Evolutionary conservation across 176 grass and related monocot species (phyloP).

Genomic region (Areca catechu): DNA sequence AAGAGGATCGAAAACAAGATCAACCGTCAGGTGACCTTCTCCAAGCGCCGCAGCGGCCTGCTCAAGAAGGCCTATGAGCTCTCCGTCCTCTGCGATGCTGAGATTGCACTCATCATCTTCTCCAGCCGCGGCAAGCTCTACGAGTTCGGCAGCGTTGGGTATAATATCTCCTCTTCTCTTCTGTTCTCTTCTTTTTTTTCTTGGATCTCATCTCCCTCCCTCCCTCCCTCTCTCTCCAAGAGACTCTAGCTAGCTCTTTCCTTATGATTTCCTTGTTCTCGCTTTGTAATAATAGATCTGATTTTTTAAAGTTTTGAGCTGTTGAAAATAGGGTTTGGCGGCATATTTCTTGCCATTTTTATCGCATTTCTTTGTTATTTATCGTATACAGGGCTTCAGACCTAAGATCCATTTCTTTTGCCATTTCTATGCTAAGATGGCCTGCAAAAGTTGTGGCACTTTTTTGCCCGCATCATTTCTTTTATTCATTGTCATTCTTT

Average conservation of each 20-base stretch:
- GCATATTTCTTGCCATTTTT: neutral
- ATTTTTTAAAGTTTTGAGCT: no score
- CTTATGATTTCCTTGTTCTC: no score
- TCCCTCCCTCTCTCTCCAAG: no score
- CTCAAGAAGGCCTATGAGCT: conserved; percentile 96
- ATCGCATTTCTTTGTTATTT: conserved; percentile 19
- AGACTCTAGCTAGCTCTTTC: neutral
- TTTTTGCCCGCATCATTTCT: neutral
- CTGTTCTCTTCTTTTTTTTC: neutral
- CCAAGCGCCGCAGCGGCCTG: conserved; percentile 84
- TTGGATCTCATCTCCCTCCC: no score
- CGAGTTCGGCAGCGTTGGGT: conserved; percentile 76
- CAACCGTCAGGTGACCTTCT: conserved; percentile 95
- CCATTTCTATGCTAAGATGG: conserved; percentile 29
- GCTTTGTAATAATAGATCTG: no score
- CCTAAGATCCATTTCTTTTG: conserved; percentile 29
- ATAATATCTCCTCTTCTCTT: neutral
- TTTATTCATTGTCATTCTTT: neutral
- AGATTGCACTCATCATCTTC: conserved; percentile 95
- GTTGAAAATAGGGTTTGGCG: no score
- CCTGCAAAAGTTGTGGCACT: neutral
- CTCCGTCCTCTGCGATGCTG: conserved; percentile 89
- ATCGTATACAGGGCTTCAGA: conserved; percentile 24
- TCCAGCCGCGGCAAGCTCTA: conserved; percentile 92
- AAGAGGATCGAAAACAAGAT: conserved; percentile 98